phyloP scores from a whole-genome alignment of 1,284 basidiomycete genomes.

The Ceratobasidium sp. region DNA sequence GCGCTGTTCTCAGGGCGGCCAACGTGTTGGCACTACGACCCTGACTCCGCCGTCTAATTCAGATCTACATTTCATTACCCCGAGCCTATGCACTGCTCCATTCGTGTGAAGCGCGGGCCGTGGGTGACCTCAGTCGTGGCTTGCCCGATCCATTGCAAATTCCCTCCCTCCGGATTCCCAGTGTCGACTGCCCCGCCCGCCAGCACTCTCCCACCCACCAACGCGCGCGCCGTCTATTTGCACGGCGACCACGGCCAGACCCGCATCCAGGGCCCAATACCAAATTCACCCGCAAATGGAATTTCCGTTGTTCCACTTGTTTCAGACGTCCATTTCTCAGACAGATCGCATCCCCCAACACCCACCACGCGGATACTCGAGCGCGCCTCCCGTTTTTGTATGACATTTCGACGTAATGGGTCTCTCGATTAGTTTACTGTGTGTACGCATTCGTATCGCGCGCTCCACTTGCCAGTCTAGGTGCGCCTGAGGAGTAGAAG shows the following conservation, averaged over 20 bases:
- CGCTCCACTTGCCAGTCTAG: conserved; percentile 1
- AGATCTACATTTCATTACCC: conserved; percentile 7
- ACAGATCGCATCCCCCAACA: conserved; percentile 19
- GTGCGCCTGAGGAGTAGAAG: too few relatives aligned
- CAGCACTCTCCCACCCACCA: not conserved
- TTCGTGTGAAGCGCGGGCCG: conserved; percentile 10
- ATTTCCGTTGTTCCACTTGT: conserved; percentile 25
- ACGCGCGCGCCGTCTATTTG: not conserved
- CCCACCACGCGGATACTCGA: not conserved
- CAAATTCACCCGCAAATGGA: conserved; percentile 21
- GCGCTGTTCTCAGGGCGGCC: not conserved
- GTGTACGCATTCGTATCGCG: not conserved
- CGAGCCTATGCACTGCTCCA: not conserved
- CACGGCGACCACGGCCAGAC: not conserved
- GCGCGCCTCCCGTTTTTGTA: not conserved
- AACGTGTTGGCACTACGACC: conserved; percentile 4
- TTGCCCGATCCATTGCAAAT: not conserved
- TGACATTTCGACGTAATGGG: conserved; percentile 10
- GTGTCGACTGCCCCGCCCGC: not conserved
- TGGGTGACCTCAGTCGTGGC: conserved; percentile 19
- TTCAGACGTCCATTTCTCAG: conserved; percentile 29
- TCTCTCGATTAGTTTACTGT: not conserved
- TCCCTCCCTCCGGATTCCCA: conserved; percentile 11
- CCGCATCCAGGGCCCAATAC: conserved; percentile 1
- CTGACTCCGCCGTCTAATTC: conserved; percentile 8